Conservation (phyloP, 768 basidiomycete species). For the Amanita subjunquillea region DNA sequence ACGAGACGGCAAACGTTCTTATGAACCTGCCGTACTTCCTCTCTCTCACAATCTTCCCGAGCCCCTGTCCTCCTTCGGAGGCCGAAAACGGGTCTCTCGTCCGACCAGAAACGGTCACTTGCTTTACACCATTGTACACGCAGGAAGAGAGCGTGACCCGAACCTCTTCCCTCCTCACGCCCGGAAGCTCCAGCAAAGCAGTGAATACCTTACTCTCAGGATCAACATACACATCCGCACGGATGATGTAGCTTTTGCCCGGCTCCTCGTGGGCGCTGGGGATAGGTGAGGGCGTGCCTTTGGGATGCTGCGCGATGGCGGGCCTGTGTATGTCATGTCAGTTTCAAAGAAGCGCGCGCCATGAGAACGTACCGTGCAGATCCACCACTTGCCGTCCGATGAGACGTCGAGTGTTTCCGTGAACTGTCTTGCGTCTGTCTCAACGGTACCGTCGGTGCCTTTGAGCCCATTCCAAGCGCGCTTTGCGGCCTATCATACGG, state of each 20-base stretch:
- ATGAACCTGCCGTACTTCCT: constrained; percentile 41
- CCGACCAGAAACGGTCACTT: constrained; percentile 45
- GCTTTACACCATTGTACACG: constrained; percentile 49
- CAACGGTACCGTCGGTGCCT: constrained; percentile 6
- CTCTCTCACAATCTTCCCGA: constrained; percentile 31
- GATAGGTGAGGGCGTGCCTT: constrained; percentile 12
- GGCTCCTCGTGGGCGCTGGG: constrained; percentile 3
- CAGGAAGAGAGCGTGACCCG: constrained; percentile 51
- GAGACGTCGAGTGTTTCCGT: constrained; percentile 15
- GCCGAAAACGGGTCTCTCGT: constrained; percentile 28
- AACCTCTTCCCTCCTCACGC: constrained; percentile 47
- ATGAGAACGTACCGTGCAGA: constrained; percentile 7
- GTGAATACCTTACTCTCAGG: constrained; percentile 36
- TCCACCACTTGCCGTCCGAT: constrained; percentile 14
- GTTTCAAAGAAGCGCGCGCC: background rate
- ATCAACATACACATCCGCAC: constrained; percentile 54
- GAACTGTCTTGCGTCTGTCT: constrained; percentile 12
- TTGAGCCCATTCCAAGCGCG: constrained; percentile 6
- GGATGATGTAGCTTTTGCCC: constrained; percentile 33
- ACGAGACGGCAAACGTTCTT: constrained; percentile 43
- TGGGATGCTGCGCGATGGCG: constrained; percentile 6
- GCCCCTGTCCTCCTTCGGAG: constrained; percentile 15
- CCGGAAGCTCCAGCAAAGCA: constrained; percentile 62
- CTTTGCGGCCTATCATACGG: constrained; percentile 19
- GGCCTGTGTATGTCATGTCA: background rate